Evolutionary conservation across 2,329 filamentous ascomycete species (phyloP).

Genomic region (Sporothrix brunneoviolacea): DNA sequence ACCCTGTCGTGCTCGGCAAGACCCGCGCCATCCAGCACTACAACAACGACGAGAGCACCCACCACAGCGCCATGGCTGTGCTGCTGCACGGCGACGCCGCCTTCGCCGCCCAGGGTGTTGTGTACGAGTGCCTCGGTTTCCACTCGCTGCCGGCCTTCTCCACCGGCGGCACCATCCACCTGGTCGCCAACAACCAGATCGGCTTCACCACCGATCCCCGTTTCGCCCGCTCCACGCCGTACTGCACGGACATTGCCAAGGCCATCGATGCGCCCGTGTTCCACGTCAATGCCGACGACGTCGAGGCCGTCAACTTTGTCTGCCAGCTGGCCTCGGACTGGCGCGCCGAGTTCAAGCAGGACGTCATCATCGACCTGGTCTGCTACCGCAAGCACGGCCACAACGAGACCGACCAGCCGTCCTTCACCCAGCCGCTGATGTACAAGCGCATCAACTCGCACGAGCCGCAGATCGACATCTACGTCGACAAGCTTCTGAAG

Average conservation of each 20-base stretch:
- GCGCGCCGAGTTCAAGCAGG: conserved; percentile 97
- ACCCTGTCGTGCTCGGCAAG: conserved; percentile 95
- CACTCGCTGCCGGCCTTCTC: conserved; percentile 93
- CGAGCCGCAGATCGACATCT: conserved; percentile 79
- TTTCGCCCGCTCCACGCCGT: conserved; percentile 93
- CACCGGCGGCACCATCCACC: conserved; percentile 92
- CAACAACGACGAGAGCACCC: conserved; percentile 90
- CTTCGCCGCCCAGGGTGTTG: conserved; percentile 91
- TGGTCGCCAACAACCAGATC: conserved; percentile 99
- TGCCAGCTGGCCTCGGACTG: conserved; percentile 96
- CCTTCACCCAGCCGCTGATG: conserved; percentile 99
- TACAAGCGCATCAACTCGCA: conserved; percentile 94
- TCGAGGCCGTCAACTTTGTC: conserved; percentile 96
- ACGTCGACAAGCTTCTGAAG: conserved; percentile 81
- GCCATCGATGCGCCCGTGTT: conserved; percentile 97
- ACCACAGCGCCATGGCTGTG: conserved; percentile 88
- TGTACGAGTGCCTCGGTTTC: conserved; percentile 98
- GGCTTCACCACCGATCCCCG: conserved; percentile 98
- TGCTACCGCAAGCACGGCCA: conserved; percentile 99
- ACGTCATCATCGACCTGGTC: conserved; percentile 95
- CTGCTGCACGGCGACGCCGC: conserved; percentile 95
- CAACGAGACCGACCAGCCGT: conserved; percentile 99
- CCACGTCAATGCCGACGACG: conserved; percentile 98
- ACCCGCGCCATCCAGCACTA: conserved; percentile 97
- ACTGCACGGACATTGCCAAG: conserved; percentile 99